A percentile compares a stretch with the other conserved stretches of the same genome.
These are phyloP conservation scores for Leccinum boreale DNA, from an alignment of 768 basidiomycete species.

Conservation along the genomic window DNA sequence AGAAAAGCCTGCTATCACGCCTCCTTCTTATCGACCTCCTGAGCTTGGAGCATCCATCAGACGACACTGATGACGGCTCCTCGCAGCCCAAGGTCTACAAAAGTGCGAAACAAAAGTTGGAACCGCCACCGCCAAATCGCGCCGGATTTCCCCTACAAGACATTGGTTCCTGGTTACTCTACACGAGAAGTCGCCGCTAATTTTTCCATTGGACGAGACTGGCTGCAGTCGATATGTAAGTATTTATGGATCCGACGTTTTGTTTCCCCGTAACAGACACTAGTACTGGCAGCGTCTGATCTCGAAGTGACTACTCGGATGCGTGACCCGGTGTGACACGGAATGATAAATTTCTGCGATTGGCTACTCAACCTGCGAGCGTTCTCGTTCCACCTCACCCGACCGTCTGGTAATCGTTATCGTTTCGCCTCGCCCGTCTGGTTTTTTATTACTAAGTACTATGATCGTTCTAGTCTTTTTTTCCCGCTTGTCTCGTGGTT, in stretches of 20 bases:
- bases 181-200: constrained; percentile 4
- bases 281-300: no score
- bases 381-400: no score
- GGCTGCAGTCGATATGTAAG: not conserved
- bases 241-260: not conserved
- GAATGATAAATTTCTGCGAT: no score
- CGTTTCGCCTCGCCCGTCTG: no score
- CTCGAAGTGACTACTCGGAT: not conserved
- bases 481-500: no score
- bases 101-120: not conserved
- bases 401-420: no score
- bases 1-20: constrained; percentile 15
- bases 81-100: not conserved
- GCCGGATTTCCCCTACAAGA: not conserved
- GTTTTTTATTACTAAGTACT: no score
- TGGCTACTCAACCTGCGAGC: no score
- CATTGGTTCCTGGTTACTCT: not conserved
- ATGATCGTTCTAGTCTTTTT: no score
- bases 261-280: not conserved
- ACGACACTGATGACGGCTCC: not conserved
- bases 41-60: not conserved
- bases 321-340: not conserved
- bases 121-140: not conserved
- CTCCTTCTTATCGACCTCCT: not conserved
- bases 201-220: constrained; percentile 13